Percentiles rank a stretch among this genome's conserved stretches.
Conservation (phyloP, 768 basidiomycete species). For the Leucosporidium creatinivorum region DNA sequence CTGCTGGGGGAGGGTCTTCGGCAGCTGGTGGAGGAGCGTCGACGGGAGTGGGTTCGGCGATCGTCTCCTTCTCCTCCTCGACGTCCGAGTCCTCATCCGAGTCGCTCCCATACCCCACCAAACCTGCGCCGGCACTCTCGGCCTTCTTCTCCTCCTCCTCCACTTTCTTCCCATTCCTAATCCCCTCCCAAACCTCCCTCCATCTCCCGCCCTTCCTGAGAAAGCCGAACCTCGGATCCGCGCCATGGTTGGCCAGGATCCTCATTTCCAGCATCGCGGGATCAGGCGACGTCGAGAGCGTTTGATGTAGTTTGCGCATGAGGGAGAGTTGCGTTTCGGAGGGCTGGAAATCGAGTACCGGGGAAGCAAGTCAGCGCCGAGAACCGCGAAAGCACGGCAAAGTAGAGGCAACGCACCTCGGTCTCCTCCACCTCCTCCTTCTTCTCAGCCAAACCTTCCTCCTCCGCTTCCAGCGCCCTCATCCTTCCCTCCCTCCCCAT, state of each 20-base stretch:
- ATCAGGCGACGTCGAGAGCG: constrained; percentile 64
- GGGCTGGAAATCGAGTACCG: constrained; percentile 47
- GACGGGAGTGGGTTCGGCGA: not conserved
- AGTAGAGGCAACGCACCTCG: not conserved
- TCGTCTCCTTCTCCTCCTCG: not conserved
- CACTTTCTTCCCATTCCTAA: not conserved
- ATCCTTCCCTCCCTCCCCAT: constrained; percentile 16
- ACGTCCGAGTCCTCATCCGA: not conserved
- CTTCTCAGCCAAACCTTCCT: constrained; percentile 46
- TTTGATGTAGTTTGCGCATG: constrained; percentile 66
- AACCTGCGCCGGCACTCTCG: not conserved
- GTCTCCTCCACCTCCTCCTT: constrained; percentile 39
- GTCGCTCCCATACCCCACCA: constrained; percentile 24
- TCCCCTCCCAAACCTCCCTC: constrained; percentile 19
- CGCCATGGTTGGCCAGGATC: constrained; percentile 76
- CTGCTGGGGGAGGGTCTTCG: too few species aligned
- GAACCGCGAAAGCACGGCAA: not conserved
- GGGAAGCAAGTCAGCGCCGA: constrained; percentile 16
- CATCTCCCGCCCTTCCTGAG: constrained; percentile 40
- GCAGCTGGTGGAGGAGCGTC: not conserved
- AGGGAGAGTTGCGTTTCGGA: constrained; percentile 56
- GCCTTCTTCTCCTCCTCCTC: not conserved
- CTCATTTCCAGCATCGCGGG: constrained; percentile 76
- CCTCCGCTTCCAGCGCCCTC: constrained; percentile 40
- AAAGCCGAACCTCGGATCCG: constrained; percentile 71